Base-by-base conservation (phyloP, 768 basidiomycete species). In the Tulasnella calospora region DNA sequence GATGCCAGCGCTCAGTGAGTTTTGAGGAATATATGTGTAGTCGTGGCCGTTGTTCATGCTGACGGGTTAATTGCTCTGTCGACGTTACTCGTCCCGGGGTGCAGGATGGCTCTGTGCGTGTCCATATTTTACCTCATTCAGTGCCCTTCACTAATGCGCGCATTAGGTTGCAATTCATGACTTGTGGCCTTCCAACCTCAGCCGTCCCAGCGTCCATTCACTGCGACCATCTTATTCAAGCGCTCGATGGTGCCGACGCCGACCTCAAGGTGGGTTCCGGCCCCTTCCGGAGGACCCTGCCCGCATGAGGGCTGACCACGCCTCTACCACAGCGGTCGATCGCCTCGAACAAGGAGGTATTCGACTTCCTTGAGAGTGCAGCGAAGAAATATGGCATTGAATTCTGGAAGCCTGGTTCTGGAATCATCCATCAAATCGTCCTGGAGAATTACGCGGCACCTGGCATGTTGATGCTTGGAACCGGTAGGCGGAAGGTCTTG, bases 181-280 rank as follows among this genome's bases (percentile, higher is more conserved):
- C 96, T 74, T 96, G 96, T 78, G 95, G 94, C 27, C 89, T 98
- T 74, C 85, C 90, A 35, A 88, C 88, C 80, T 93, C 92, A 82
- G 93, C 94, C 21, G 97, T 98, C 0, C 86, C 87, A 1, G 84
- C 86, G 8, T 85, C 85, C 80, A 98, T 99, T 80, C 98, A 99
- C 84, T 99, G 98, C 82, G 98, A 99, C 83, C 98, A 99, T 85
- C 88, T 99, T 69, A 98, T 99, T 78, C 95, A 96, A 84, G 98
- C 98, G 23, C 87, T 89, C n/a, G 89, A 92, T 76, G 97, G 97
- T 3, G 98, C 96, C 3, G 89, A 92, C 57, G 85, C 89, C 3
- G 98, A 99, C 83, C 86, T 99, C 79, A 87, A 94, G 89, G 94
- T 94, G 81, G 19, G 77, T 41, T 7, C 4, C 15, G 69, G 79